Conservation (phyloP, 2,329 filamentous ascomycete genomes). For the Mycosphaerella arachidis region DNA sequence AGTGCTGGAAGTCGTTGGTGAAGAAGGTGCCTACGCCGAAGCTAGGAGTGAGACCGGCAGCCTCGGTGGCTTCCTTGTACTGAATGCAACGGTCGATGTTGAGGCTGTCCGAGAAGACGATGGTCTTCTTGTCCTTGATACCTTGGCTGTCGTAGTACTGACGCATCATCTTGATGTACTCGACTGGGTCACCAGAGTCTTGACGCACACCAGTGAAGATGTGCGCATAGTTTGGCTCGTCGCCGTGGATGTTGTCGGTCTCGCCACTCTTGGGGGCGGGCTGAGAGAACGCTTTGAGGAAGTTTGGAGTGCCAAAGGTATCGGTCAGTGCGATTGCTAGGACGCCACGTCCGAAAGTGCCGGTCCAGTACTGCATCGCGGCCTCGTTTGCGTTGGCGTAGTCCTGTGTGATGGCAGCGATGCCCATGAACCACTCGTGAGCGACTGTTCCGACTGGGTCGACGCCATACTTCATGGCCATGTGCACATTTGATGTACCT, state of each 20-base stretch:
- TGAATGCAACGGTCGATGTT: conserved; percentile 86
- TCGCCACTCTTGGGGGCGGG: conserved; percentile 44
- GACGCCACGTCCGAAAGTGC: conserved; percentile 77
- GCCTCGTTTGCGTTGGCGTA: conserved; percentile 81
- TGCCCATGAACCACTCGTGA: conserved; percentile 99
- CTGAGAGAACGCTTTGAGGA: conserved; percentile 77
- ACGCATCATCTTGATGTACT: conserved; percentile 73
- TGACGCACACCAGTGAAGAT: conserved; percentile 81
- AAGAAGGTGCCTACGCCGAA: conserved; percentile 96
- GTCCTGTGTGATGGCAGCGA: conserved; percentile 82
- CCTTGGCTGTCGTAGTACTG: conserved; percentile 73
- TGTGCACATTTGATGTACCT: conserved; percentile 93
- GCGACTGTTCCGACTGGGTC: conserved; percentile 83
- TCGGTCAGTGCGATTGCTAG: conserved; percentile 82
- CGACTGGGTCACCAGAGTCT: conserved; percentile 79
- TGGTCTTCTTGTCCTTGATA: conserved; percentile 74
- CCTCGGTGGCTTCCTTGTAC: conserved; percentile 80
- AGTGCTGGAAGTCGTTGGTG: conserved; percentile 81
- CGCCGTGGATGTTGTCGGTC: conserved; percentile 14
- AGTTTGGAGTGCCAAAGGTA: conserved; percentile 89
- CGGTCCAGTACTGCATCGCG: conserved; percentile 82
- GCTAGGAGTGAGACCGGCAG: conserved; percentile 73
- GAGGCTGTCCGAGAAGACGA: conserved; percentile 94
- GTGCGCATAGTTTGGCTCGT: conserved; percentile 64
- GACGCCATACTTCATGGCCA: conserved; percentile 88